Evolutionary conservation across 345 rosid species (phyloP), one percentile per base, ranked within the genome.

Genomic region (Corchorus olitorius): DNA sequence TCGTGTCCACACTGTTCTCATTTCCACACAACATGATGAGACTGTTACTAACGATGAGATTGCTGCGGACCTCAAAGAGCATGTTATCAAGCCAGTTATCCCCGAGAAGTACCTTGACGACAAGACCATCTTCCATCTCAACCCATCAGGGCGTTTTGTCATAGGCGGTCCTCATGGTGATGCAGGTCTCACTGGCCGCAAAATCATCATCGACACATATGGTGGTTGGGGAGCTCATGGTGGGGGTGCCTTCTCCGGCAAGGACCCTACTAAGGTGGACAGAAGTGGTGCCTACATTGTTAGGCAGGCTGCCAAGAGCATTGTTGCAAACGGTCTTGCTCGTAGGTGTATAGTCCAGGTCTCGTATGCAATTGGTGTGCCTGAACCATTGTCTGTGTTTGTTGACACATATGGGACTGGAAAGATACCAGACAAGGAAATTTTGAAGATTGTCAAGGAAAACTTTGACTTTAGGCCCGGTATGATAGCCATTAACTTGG

Each of bases 401-500:
- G 89, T 88, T 1, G 88, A 86, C 46, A 69, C 82, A 0, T 88
- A 77, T 34, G 81, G 86, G 0, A 88, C 86, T 8, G 88, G 89
- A 58, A 86, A 76, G 84, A 84, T 88, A 14, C 77, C 88, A 0
- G 88, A 88, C 79, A 82, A 79, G 66, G 91, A 88, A 73, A 88
- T 88, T 20, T 86, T 86, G 6, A 56, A 88, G 84, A 84, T 82
- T 15, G 85, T 86, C 80, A 88, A 88, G 85, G 87, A 86, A 82
- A 81, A 49, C 65, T 88, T 88, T 37, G 86, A 88, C 76, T 88
- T 88, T 76, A 80, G 89, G 79, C 91, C 91, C 8, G 87, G 87
- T 0, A 82, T 84, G 91, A 86, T 87, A 59, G 54, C 87, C 19
- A 87, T 87, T 41, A 76, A 87, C 77, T 82, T 87, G 43, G 89